Conservation (phyloP, 371 early-diverging fungal species). For the Capillidium heterosporum region DNA sequence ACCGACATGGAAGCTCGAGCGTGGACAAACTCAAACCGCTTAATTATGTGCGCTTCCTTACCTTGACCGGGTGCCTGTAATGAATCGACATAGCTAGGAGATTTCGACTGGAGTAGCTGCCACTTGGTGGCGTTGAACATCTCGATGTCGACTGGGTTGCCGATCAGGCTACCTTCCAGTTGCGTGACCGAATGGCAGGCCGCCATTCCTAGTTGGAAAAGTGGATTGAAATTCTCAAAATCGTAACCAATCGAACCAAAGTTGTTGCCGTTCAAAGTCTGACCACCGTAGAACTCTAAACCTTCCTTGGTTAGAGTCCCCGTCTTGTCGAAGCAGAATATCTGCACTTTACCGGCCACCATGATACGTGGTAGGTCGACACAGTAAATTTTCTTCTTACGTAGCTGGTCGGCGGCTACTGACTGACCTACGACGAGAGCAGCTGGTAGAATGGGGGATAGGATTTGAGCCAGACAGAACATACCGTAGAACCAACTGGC, state of each 20-base stretch:
- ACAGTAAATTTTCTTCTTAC: constrained; percentile 36
- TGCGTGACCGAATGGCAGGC: constrained; percentile 65
- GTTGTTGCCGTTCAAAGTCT: background rate
- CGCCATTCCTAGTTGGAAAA: constrained; percentile 19
- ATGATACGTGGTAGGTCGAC: constrained; percentile 64
- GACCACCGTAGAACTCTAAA: constrained; percentile 6
- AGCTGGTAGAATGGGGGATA: constrained; percentile 40
- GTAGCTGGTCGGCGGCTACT: constrained; percentile 52
- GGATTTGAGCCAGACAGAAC: constrained; percentile 51
- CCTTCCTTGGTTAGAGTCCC: constrained; percentile 46
- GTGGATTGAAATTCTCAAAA: background rate
- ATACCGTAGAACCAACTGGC: constrained; percentile 45
- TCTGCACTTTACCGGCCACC: constrained; percentile 38
- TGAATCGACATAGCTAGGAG: constrained; percentile 20
- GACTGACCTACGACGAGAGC: constrained; percentile 83
- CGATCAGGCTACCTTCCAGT: constrained; percentile 49
- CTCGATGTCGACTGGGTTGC: constrained; percentile 87
- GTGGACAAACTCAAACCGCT: constrained; percentile 76
- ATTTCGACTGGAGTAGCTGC: background rate
- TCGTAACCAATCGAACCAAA: background rate
- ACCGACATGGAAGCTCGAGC: constrained; percentile 72
- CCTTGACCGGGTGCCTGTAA: constrained; percentile 13
- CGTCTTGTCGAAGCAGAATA: constrained; percentile 86
- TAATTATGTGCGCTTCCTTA: constrained; percentile 27
- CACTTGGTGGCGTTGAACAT: constrained; percentile 64